phyloP scores from a whole-genome alignment of 352 stramenopile genomes.

The Globisporangium spinosum region DNA sequence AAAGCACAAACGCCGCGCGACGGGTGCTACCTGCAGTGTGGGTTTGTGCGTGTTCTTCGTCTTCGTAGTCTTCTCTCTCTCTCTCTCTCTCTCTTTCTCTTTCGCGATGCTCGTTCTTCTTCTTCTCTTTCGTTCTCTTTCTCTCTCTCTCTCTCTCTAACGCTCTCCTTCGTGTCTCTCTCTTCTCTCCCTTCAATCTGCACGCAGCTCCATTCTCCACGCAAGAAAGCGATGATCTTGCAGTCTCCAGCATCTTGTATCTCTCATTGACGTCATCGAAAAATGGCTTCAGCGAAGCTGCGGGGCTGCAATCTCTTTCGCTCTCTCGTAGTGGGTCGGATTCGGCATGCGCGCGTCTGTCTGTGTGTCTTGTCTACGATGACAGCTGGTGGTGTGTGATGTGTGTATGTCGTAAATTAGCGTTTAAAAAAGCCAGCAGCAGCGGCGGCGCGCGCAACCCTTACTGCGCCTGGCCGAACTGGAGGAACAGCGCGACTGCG shows the following conservation, averaged over 20 bases:
- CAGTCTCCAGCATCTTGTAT: background rate
- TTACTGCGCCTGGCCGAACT: slow-evolving; percentile 33
- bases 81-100: background rate
- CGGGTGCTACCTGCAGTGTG: background rate
- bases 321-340: background rate
- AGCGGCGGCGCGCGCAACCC: background rate
- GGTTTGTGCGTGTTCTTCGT: background rate
- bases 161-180: background rate
- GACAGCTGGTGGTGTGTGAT: background rate
- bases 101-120: background rate
- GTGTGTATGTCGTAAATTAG: slow-evolving; percentile 14
- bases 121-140: background rate
- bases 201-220: background rate
- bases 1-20: background rate
- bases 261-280: background rate
- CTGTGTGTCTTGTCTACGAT: slow-evolving; percentile 2
- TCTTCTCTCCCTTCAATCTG: background rate
- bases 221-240: background rate
- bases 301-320: background rate
- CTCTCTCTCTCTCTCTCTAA: slow-evolving; percentile 4
- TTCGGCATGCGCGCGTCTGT: background rate
- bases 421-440: background rate
- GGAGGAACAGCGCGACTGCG: slow-evolving; percentile 55
- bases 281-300: background rate
- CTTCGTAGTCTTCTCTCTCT: background rate